phyloP scores from a whole-genome alignment of 768 basidiomycete genomes.

The Aureoboletus auriporus region DNA sequence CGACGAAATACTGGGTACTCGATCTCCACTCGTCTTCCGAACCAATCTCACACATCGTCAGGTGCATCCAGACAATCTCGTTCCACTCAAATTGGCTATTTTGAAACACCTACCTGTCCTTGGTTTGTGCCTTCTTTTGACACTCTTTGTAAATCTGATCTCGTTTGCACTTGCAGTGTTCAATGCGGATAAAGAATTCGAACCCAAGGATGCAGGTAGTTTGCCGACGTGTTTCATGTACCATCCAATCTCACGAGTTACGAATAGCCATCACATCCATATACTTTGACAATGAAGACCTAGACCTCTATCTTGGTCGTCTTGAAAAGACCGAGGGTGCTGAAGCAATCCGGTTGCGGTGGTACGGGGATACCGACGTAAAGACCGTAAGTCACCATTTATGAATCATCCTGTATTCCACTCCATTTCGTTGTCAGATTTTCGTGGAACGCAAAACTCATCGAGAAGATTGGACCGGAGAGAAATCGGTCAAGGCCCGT shows the following conservation, averaged over 20 bases:
- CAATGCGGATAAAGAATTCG: conserved; percentile 90
- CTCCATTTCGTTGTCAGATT: conserved; percentile 42
- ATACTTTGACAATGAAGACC: conserved; percentile 94
- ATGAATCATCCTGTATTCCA: not conserved
- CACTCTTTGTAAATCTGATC: conserved; percentile 1
- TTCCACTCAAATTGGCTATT: conserved; percentile 90
- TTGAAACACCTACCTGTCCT: conserved; percentile 90
- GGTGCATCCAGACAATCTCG: conserved; percentile 92
- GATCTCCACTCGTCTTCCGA: not conserved
- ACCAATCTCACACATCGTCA: conserved; percentile 16
- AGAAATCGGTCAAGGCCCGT: conserved; percentile 96
- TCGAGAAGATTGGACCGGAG: conserved; percentile 98
- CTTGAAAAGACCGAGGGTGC: conserved; percentile 99
- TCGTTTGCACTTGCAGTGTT: conserved; percentile 57
- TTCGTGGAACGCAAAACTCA: conserved; percentile 90
- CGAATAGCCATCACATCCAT: conserved; percentile 86
- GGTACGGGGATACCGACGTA: conserved; percentile 88
- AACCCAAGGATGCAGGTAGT: conserved; percentile 73
- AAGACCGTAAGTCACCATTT: conserved; percentile 57
- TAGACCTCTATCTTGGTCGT: conserved; percentile 94
- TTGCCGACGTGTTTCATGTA: not conserved
- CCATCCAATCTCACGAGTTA: conserved; percentile 4
- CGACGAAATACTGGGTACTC: conserved; percentile 96
- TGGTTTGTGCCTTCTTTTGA: conserved; percentile 46
- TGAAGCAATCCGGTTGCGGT: conserved; percentile 91